Evolutionary conservation across 2,329 filamentous ascomycete genomes (phyloP).

Genomic region (Dendryphion nanum): DNA sequence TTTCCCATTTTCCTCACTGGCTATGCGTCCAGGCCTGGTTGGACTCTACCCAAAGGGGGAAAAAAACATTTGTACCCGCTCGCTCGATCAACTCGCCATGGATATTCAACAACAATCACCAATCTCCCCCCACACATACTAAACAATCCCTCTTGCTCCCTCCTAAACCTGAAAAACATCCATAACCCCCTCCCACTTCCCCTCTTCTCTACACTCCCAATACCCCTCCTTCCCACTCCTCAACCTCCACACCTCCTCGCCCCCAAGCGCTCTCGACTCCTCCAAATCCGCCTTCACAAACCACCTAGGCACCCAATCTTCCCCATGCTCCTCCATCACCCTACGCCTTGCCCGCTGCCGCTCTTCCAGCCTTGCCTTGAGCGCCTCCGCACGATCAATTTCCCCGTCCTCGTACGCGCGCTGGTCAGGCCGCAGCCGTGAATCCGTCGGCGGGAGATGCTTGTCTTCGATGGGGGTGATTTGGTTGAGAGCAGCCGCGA

Average conservation of each 20-base stretch:
- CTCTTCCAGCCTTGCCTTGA: conserved; percentile 85
- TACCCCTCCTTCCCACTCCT: conserved; percentile 84
- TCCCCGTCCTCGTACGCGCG: conserved; percentile 77
- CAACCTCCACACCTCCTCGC: conserved; percentile 57
- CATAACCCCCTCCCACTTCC: conserved; percentile 62
- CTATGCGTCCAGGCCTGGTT: no score
- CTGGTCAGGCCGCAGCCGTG: conserved; percentile 82
- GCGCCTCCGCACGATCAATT: conserved; percentile 76
- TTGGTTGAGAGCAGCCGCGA: conserved; percentile 85
- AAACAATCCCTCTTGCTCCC: no score
- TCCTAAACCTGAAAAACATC: conserved; percentile 59
- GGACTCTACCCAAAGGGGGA: no score
- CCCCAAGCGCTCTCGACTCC: conserved; percentile 30
- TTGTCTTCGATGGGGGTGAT: conserved; percentile 75
- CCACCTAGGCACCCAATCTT: conserved; percentile 75
- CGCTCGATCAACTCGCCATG: no score
- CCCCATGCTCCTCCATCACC: conserved; percentile 71
- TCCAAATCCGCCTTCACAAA: conserved; percentile 64
- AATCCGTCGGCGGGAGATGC: conserved; percentile 78
- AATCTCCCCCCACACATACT: no score
- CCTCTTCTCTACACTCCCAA: conserved; percentile 79
- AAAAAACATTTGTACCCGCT: no score
- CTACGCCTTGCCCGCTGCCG: conserved; percentile 73
- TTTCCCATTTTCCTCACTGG: no score
- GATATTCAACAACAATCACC: no score